Evolutionary conservation across 768 basidiomycete species (phyloP).

Genomic region (Hericium coralloides): DNA sequence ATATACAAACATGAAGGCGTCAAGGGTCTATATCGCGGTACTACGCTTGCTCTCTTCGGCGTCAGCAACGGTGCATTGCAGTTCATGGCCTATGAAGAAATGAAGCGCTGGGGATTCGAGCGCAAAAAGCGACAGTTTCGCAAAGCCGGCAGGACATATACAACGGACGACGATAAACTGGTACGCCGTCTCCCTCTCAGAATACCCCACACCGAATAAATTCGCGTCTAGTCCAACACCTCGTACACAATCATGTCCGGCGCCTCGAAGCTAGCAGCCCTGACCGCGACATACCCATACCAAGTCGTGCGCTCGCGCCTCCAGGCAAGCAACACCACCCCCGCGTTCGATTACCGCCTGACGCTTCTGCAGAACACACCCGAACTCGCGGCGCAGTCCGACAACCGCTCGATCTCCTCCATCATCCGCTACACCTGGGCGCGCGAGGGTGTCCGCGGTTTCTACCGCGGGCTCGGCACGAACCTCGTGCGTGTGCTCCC

Average conservation of each 20-base stretch:
- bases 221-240: conserved; percentile 63
- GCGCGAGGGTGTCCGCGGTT: conserved; percentile 74
- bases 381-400: conserved; percentile 32
- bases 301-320: conserved; percentile 93
- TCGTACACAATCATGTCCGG: conserved; percentile 92
- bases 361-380: conserved; percentile 43
- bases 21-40: conserved; percentile 79
- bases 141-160: conserved; percentile 55
- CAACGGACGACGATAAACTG: conserved; percentile 72
- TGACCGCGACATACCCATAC: conserved; percentile 88
- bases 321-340: conserved; percentile 48
- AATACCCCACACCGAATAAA: neutral
- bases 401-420: conserved; percentile 72
- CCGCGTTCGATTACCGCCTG: neutral
- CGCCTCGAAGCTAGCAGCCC: conserved; percentile 77
- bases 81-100: conserved; percentile 93
- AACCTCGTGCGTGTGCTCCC: conserved; percentile 93
- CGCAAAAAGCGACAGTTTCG: conserved; percentile 58
- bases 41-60: conserved; percentile 80
- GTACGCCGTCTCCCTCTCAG: conserved; percentile 36
- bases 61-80: conserved; percentile 93
- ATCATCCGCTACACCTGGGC: conserved; percentile 76
- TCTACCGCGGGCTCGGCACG: conserved; percentile 92
- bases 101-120: conserved; percentile 87
- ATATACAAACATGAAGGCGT: conserved; percentile 71